phyloP scores from a whole-genome alignment of 108 stramenopile genomes.

The Cyclostephanos tholiformis region DNA sequence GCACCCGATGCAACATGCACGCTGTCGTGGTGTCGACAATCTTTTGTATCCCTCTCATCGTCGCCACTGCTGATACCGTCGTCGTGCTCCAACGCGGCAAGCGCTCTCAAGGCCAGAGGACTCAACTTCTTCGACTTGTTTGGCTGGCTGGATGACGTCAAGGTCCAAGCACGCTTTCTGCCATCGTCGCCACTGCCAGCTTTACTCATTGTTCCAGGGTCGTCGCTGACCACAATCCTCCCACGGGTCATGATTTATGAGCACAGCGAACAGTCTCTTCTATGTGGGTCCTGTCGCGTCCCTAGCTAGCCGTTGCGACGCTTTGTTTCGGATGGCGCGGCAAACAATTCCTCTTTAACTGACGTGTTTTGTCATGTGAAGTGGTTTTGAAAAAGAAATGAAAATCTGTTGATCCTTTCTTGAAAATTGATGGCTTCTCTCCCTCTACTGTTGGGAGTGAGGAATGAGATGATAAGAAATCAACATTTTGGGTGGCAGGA shows the following conservation, averaged over 20 bases:
- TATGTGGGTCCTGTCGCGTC: no score
- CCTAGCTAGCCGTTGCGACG: no score
- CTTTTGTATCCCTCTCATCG: conserved; percentile 7
- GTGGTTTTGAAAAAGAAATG: no score
- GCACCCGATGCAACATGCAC: background rate
- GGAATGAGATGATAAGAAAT: no score
- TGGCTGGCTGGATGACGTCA: conserved; percentile 1
- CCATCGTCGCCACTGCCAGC: background rate
- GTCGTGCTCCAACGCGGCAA: conserved; percentile 4
- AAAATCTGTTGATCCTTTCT: background rate
- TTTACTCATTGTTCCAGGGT: background rate
- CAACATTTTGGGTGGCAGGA: no score
- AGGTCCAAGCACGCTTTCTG: background rate
- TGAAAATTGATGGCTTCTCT: background rate
- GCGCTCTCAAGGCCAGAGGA: conserved; percentile 4
- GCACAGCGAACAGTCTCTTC: no score
- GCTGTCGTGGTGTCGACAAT: background rate
- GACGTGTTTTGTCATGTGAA: no score
- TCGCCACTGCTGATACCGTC: background rate
- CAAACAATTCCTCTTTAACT: no score
- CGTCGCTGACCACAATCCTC: background rate
- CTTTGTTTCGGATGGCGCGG: no score
- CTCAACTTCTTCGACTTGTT: conserved; percentile 6
- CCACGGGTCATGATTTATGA: background rate
- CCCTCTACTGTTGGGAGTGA: no score